These are phyloP conservation scores for Haematococcus lacustris DNA, from an alignment of 139 green algal genomes.

Conservation along the genomic window DNA sequence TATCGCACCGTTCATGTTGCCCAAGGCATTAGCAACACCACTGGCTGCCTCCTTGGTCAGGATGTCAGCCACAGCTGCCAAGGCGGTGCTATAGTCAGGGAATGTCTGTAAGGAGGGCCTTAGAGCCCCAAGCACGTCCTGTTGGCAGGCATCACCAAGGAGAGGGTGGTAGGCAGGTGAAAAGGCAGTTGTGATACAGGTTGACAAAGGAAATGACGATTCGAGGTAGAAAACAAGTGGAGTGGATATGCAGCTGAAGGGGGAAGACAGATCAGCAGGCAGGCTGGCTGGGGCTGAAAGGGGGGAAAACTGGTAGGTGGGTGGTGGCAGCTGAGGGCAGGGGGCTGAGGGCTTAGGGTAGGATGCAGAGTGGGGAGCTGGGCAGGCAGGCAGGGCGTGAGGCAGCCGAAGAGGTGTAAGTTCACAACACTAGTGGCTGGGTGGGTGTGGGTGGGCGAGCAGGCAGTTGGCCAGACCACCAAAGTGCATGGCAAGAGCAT, in stretches of 20 bases:
- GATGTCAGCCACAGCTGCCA: conserved; percentile 51
- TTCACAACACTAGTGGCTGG: no score
- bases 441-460: no score
- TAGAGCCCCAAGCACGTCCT: conserved; percentile 76
- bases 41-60: conserved; percentile 41
- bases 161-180: background rate
- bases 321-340: no score
- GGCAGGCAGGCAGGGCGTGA: no score
- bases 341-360: no score
- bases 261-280: background rate
- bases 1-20: conserved; percentile 33
- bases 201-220: background rate
- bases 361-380: background rate
- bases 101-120: conserved; percentile 51
- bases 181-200: background rate
- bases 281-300: background rate
- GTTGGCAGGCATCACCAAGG: background rate
- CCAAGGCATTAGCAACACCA: conserved; percentile 15
- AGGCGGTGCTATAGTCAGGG: conserved; percentile 54
- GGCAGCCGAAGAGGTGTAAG: no score
- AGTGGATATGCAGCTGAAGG: background rate
- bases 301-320: background rate
- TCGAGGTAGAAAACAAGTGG: background rate
- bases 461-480: no score
- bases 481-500: background rate